Percentiles rank a stretch among this genome's conserved stretches.
Conservation (phyloP, 2,329 filamentous ascomycete species). For the Grosmannia clavigera region DNA sequence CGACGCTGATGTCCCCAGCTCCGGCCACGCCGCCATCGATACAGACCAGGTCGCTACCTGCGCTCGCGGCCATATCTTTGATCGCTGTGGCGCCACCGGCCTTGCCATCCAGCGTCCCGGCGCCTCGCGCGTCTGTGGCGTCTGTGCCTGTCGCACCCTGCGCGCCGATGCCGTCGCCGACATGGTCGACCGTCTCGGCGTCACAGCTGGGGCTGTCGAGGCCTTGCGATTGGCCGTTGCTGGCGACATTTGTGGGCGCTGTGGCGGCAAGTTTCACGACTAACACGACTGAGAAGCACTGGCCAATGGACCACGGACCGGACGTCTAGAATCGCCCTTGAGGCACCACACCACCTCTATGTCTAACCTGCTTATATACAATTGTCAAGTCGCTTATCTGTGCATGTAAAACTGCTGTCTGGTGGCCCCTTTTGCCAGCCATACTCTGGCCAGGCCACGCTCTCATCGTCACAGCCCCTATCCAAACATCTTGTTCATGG, state of each 20-base stretch:
- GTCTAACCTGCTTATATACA: neutral
- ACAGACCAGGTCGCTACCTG: conserved; percentile 14
- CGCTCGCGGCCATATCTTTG: conserved; percentile 26
- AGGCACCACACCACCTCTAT: neutral
- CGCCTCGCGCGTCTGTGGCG: conserved; percentile 39
- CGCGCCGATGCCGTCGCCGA: conserved; percentile 27
- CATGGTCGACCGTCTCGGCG: conserved; percentile 11
- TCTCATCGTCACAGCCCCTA: conserved; percentile 12
- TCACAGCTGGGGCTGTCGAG: conserved; percentile 5
- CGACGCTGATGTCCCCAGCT: neutral
- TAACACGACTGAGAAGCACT: conserved; percentile 7
- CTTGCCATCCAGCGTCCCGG: conserved; percentile 42
- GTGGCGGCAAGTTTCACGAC: conserved; percentile 24
- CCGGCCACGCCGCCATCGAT: too few species aligned
- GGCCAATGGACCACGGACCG: too few species aligned
- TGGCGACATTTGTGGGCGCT: conserved; percentile 19
- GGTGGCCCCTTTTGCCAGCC: too few species aligned
- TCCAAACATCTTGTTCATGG: conserved; percentile 65
- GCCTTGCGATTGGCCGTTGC: conserved; percentile 10
- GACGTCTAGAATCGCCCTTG: too few species aligned
- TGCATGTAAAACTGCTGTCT: too few species aligned
- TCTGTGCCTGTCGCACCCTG: conserved; percentile 40
- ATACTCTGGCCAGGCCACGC: too few species aligned
- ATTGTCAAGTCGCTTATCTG: too few species aligned
- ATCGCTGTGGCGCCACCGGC: conserved; percentile 40